A percentile compares a stretch with the other conserved stretches of the same genome.
Evolutionary conservation across 805 yeast species (phyloP).

Genomic region (Scheffersomyces lignosus): DNA sequence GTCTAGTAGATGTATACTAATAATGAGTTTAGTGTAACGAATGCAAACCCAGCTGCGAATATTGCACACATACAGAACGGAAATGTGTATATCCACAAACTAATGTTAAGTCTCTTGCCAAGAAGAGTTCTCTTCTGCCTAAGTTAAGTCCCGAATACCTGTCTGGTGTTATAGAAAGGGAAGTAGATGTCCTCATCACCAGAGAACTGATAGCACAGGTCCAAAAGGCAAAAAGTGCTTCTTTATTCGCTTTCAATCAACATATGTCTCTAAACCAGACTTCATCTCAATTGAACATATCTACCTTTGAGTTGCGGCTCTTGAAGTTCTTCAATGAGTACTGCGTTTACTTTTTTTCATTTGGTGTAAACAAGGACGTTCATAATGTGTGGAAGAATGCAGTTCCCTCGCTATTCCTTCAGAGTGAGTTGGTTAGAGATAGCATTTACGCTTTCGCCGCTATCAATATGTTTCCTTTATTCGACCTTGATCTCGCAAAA

Average conservation of each 20-base stretch:
- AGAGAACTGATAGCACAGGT: not conserved
- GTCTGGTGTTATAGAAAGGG: not conserved
- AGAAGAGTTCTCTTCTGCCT: not conserved
- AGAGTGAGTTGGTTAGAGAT: conserved; percentile 25
- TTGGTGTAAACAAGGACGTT: conserved; percentile 17
- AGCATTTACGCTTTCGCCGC: conserved; percentile 25
- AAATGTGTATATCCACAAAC: conserved; percentile 21
- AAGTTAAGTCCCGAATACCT: not conserved
- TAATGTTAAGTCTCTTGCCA: not conserved
- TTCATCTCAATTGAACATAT: conserved; percentile 19
- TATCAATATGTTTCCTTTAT: conserved; percentile 23
- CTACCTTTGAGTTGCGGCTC: conserved; percentile 24
- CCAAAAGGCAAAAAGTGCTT: too few relatives aligned
- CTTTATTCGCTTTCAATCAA: conserved; percentile 3
- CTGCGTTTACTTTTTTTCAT: conserved; percentile 28
- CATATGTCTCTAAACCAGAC: conserved; percentile 13
- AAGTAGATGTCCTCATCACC: not conserved
- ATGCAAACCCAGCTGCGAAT: conserved; percentile 31
- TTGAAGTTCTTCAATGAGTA: conserved; percentile 27
- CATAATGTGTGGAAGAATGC: conserved; percentile 23
- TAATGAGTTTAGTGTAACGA: conserved; percentile 31
- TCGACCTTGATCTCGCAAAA: conserved; percentile 13
- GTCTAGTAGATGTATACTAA: conserved; percentile 16
- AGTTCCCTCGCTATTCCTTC: conserved; percentile 24
- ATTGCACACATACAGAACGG: conserved; percentile 28